These are phyloP conservation scores for Pleurotus citrinopileatus DNA, from an alignment of 768 basidiomycete species.

Conservation along the genomic window DNA sequence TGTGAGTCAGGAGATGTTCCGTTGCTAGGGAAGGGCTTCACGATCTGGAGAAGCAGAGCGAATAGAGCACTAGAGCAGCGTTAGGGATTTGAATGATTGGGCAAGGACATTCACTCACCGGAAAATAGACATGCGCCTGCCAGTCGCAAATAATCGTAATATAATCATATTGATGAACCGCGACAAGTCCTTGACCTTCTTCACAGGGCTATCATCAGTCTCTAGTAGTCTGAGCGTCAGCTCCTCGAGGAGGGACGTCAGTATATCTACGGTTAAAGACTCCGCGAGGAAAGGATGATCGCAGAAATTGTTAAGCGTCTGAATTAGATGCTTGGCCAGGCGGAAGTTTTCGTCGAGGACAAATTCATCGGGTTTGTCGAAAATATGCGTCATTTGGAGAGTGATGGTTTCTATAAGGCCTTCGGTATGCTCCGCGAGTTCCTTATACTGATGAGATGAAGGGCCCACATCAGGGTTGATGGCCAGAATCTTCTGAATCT, in stretches of 20 bases:
- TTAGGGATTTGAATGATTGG: slow-evolving; percentile 10
- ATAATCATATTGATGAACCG: slow-evolving; percentile 99
- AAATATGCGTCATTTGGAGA: slow-evolving; percentile 88
- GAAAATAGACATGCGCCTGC: slow-evolving; percentile 87
- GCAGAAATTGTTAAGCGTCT: slow-evolving; percentile 93
- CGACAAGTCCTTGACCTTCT: slow-evolving; percentile 88
- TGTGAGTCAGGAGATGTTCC: slow-evolving; percentile 73
- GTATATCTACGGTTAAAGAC: slow-evolving; percentile 78
- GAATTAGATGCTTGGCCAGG: slow-evolving; percentile 95
- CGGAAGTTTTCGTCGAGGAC: slow-evolving; percentile 80
- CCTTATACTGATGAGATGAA: slow-evolving; percentile 66
- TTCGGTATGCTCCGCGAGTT: slow-evolving; percentile 76
- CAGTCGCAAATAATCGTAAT: slow-evolving; percentile 87
- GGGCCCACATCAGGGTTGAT: slow-evolving; percentile 72
- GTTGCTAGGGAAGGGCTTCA: slow-evolving; percentile 78
- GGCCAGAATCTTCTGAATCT: slow-evolving; percentile 83
- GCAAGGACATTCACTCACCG: slow-evolving; percentile 47
- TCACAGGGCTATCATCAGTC: slow-evolving; percentile 83
- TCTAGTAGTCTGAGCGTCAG: slow-evolving; percentile 88
- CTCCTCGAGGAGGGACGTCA: slow-evolving; percentile 88
- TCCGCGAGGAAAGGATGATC: slow-evolving; percentile 88
- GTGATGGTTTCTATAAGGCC: slow-evolving; percentile 89
- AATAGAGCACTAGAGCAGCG: slow-evolving; percentile 64
- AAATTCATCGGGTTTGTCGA: slow-evolving; percentile 77
- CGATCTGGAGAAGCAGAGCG: slow-evolving; percentile 74